Base-by-base conservation (phyloP, 1,139 yeast genomes). In the Geotrichum cucujoidarum region DNA sequence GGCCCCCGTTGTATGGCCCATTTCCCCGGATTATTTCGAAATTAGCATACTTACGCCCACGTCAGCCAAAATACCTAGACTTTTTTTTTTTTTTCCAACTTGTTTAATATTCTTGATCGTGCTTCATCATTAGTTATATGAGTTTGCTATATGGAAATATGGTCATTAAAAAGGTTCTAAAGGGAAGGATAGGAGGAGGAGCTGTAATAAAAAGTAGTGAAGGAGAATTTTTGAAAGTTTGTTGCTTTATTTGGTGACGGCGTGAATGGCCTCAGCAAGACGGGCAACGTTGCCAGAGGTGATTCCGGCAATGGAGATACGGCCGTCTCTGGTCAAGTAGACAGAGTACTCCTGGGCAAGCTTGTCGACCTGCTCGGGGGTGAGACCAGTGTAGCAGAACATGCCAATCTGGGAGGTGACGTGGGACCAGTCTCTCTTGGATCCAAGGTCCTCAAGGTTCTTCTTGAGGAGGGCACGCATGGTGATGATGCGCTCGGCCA, bases 391-490 rank as follows among this genome's bases (percentile, higher is more conserved):
- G 70, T 82, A 92, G 48, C 96, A 88, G 68, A 92, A 92, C 98
- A 92, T 92, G 59, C 98, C 98, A 53, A 87, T 84, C 71, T 92
- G 97, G 55, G 77, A 75, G 47, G 86, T 87, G 60, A 92, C 87
- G 68, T 90, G 97, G 58, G 83, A 87, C 98, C 98, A 92, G 66
- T 75, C 80, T 49, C 95, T 95, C 45, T 94, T 92, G 42, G 97
- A 88, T 13, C 78, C 76, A 55, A 87, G 77, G 43, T 70, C 68
- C 52, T 77, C 78, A 56, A 89, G 76, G 57, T 76, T 74, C 53
- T 73, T 72, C 66, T 83, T 78, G 60, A 92, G 76, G 30, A 75
- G 72, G 32, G 69, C 61, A 70, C 97, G 81, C 95, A 89, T 89
- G 56, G 74, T 64, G 57, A 73, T 75, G 67, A 92, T 90, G 63